phyloP scores from a whole-genome alignment of 192 early-diverging fungal genomes.

The Coemansia sp. region DNA sequence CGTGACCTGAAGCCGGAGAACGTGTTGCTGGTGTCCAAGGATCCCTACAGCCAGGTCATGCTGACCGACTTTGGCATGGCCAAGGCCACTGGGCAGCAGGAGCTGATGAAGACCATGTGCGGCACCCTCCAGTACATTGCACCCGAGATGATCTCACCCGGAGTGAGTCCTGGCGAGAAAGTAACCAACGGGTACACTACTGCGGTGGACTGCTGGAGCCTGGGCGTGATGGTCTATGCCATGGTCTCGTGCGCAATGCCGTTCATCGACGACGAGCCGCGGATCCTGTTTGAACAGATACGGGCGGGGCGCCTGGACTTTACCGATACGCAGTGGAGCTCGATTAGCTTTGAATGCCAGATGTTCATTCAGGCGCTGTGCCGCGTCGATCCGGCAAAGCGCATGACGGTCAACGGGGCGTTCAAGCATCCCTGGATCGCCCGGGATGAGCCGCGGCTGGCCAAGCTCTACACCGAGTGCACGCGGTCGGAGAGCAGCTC shows the following conservation, averaged over 20 bases:
- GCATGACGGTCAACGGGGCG: conserved; percentile 51
- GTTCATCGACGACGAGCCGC: conserved; percentile 45
- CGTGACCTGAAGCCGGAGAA: conserved; percentile 78
- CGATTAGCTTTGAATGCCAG: conserved; percentile 38
- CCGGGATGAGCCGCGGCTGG: conserved; percentile 31
- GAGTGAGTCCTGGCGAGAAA: conserved; percentile 23
- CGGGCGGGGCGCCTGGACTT: conserved; percentile 45
- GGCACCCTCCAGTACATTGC: conserved; percentile 81
- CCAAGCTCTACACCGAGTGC: conserved; percentile 37
- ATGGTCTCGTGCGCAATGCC: conserved; percentile 53
- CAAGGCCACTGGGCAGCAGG: conserved; percentile 63
- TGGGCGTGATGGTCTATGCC: conserved; percentile 82
- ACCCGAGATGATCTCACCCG: conserved; percentile 62
- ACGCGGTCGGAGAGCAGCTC: neutral
- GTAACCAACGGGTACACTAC: conserved; percentile 50
- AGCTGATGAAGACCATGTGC: conserved; percentile 83
- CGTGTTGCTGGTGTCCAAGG: conserved; percentile 51
- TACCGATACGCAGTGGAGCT: conserved; percentile 40
- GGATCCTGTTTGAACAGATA: conserved; percentile 40
- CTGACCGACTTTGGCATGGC: conserved; percentile 90
- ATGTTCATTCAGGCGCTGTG: conserved; percentile 44
- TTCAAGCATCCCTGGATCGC: conserved; percentile 56
- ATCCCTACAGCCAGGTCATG: conserved; percentile 60
- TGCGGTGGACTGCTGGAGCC: conserved; percentile 61
- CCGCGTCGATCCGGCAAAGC: conserved; percentile 35